Conservation (phyloP, 2,329 filamentous ascomycete species). For the Elsinoe ampelina region DNA sequence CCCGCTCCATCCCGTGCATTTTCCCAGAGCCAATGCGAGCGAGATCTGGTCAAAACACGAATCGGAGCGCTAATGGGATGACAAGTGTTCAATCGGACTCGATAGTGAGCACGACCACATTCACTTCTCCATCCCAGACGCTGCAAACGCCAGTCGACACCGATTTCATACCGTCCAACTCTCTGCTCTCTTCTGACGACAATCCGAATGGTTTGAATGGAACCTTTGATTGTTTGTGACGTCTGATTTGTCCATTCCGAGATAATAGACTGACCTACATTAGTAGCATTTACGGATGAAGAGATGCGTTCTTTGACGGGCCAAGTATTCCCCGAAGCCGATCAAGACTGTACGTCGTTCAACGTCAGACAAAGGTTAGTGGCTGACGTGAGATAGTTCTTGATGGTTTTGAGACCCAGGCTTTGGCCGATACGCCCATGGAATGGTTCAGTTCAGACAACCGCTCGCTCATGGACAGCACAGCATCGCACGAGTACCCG, state of each 20-base stretch:
- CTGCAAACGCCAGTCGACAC: too few species aligned
- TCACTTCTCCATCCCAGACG: too few species aligned
- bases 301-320: background rate
- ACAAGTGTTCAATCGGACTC: background rate
- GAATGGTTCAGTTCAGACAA: background rate
- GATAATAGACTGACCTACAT: background rate
- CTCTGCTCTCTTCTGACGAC: too few species aligned
- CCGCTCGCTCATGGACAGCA: background rate
- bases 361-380: background rate
- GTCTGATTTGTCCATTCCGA: too few species aligned
- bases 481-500: background rate
- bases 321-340: background rate
- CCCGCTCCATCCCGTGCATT: background rate
- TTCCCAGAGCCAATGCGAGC: background rate
- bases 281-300: background rate
- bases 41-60: background rate
- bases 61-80: background rate
- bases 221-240: too few species aligned
- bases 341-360: background rate
- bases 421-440: background rate
- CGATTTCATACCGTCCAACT: too few species aligned
- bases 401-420: background rate
- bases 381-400: background rate
- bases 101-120: background rate
- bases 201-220: too few species aligned